phyloP scores from a whole-genome alignment of 2,329 filamentous ascomycete genomes.

The Trichoderma citrinoviride region DNA sequence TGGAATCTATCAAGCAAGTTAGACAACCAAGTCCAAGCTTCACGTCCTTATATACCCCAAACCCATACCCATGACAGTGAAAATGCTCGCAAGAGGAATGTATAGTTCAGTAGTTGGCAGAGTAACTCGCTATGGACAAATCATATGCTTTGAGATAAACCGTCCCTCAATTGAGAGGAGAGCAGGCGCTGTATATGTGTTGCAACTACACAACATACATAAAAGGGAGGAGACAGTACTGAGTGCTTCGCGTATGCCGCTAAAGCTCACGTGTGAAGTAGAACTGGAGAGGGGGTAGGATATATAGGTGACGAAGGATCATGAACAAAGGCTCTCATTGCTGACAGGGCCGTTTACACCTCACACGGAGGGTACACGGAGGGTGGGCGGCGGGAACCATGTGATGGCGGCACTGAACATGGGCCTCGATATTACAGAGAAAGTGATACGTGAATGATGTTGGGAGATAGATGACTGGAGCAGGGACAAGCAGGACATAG shows the following conservation, averaged over 20 bases:
- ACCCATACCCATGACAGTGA: neutral
- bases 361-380: neutral
- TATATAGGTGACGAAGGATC: neutral
- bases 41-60: neutral
- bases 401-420: conserved; percentile 12
- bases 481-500: neutral
- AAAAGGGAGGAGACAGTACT: too few species aligned
- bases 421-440: conserved; percentile 8
- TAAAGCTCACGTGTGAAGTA: neutral
- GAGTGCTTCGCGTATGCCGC: neutral
- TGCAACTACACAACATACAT: neutral
- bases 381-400: conserved; percentile 9
- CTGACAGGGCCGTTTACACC: neutral
- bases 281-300: neutral
- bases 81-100: neutral
- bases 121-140: neutral
- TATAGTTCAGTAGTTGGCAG: neutral
- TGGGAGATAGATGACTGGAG: neutral
- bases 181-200: neutral
- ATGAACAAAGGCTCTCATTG: neutral
- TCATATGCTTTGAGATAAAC: neutral
- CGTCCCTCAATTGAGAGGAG: neutral
- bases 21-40: neutral
- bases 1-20: conserved; percentile 8
- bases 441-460: neutral